These are phyloP conservation scores for Eutypella sp. DNA, from an alignment of 2,329 filamentous ascomycete genomes.

Conservation along the genomic window DNA sequence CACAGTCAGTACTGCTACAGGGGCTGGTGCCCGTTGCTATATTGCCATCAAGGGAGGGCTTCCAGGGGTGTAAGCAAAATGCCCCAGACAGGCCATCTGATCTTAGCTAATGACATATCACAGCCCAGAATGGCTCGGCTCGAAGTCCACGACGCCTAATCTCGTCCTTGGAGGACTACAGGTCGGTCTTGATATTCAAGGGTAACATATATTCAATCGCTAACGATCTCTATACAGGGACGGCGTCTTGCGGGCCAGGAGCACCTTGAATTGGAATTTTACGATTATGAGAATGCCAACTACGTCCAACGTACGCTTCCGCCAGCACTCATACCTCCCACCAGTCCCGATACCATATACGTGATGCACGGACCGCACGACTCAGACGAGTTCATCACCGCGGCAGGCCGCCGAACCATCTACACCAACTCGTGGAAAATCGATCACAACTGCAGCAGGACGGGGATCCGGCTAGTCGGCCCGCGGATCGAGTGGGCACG, in stretches of 20 bases:
- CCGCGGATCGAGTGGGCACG: conserved; percentile 34
- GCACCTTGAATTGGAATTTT: background rate
- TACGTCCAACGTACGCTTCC: background rate
- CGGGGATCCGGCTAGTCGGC: conserved; percentile 34
- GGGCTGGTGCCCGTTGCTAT: conserved; percentile 29
- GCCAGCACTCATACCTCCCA: conserved; percentile 8
- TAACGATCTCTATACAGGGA: conserved; percentile 3
- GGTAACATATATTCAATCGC: background rate
- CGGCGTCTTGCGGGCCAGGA: conserved; percentile 6
- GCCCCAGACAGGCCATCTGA: conserved; percentile 28
- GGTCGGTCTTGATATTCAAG: conserved; percentile 4
- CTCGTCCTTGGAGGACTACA: conserved; percentile 13
- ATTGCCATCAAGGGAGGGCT: conserved; percentile 31
- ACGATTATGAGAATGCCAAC: background rate
- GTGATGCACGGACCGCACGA: conserved; percentile 36
- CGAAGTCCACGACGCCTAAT: conserved; percentile 14
- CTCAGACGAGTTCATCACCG: conserved; percentile 32
- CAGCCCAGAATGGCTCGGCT: conserved; percentile 14
- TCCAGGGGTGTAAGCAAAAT: conserved; percentile 27
- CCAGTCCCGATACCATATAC: conserved; percentile 25
- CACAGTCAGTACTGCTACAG: conserved; percentile 11
- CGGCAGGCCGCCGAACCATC: conserved; percentile 23
- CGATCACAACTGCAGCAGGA: conserved; percentile 36
- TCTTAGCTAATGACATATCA: conserved; percentile 13
- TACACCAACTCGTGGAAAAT: conserved; percentile 33